Evolutionary conservation across 805 yeast species (phyloP).

Genomic region (Debaryomyces hansenii): DNA sequence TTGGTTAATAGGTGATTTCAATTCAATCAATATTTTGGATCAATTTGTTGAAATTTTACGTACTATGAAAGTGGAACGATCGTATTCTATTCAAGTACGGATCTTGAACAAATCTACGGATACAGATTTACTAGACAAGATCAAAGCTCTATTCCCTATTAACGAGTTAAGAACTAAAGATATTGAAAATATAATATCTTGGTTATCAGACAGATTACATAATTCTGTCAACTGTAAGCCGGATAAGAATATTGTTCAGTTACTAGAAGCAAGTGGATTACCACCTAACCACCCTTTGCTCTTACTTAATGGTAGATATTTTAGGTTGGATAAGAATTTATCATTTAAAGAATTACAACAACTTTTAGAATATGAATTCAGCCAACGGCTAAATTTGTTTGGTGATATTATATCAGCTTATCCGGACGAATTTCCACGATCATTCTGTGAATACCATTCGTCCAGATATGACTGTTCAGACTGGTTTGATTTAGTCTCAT

Average conservation of each 20-base stretch:
- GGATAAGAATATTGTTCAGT: constrained; percentile 3
- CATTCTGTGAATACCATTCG: constrained; percentile 16
- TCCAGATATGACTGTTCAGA: constrained; percentile 28
- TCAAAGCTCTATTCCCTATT: neutral
- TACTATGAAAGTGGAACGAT: constrained; percentile 16
- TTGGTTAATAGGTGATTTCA: constrained; percentile 63
- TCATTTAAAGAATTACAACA: constrained; percentile 28
- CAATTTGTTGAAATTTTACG: constrained; percentile 45
- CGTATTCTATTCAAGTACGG: constrained; percentile 36
- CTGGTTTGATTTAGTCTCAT: constrained; percentile 48
- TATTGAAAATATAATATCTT: neutral
- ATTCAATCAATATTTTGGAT: constrained; percentile 29
- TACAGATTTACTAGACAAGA: neutral
- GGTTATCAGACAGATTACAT: neutral
- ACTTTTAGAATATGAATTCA: constrained; percentile 48
- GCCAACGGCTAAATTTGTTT: constrained; percentile 40
- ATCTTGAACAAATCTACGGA: constrained; percentile 23
- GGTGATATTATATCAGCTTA: constrained; percentile 27
- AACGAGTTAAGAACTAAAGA: neutral
- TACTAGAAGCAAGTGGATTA: constrained; percentile 31
- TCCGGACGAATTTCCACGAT: constrained; percentile 22
- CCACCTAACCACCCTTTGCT: constrained; percentile 39
- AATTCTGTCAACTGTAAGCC: neutral
- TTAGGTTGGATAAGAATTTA: constrained; percentile 27
- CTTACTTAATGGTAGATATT: constrained; percentile 56